Evolutionary conservation across 2,329 filamentous ascomycete species (phyloP), one percentile per base, ranked within the genome.

Genomic region (Dryadomyces quercivorus): DNA sequence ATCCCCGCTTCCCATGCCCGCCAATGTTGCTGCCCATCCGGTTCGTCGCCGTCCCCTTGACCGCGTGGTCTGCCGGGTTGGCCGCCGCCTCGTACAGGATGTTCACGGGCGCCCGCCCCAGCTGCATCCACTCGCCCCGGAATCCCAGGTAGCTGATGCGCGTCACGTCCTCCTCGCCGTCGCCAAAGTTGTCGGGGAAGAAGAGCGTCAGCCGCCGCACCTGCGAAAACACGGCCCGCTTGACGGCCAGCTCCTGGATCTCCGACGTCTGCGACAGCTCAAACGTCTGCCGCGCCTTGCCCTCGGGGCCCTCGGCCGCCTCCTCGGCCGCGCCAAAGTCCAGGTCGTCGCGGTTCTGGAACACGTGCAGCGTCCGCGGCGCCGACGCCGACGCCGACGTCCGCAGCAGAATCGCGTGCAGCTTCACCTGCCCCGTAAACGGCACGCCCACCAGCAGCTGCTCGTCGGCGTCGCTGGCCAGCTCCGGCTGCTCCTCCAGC

Each of bases 81-180:
- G 93, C 86, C 26, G 92, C 92, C 18, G 90, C 86, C 76, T 98
- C 93, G 69, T 97, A 98, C 57, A 95, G 64, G 62, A 97, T 92
- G 61, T 86, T 89, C 7, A 86, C 74, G 1, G 93, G 90, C 65
- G 92, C 88, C 54, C 85, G 77, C 49, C 85, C 93, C 64, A 95
- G 70, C 66, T 84, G 82, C 80, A 93, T 93, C 77, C 89, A 97
- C 70, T 95, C 88, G 22, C 93, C 93, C 70, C 88, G 91, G 74
- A 98, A 97, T 1, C 88, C 93, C 55, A 97, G 59, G 70, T 96
- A 98, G 58, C 76, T 83, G 2, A 97, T 67, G 50, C 82, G 77
- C 47, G 88, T 92, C 54, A 85, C 82, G 54, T 94, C 88, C 65
- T 91, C 88, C 15, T 89, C 86, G 0, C 82, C 88, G 50, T 81